Conservation (phyloP, 1,284 basidiomycete genomes). For the Meira miltonrushii region DNA sequence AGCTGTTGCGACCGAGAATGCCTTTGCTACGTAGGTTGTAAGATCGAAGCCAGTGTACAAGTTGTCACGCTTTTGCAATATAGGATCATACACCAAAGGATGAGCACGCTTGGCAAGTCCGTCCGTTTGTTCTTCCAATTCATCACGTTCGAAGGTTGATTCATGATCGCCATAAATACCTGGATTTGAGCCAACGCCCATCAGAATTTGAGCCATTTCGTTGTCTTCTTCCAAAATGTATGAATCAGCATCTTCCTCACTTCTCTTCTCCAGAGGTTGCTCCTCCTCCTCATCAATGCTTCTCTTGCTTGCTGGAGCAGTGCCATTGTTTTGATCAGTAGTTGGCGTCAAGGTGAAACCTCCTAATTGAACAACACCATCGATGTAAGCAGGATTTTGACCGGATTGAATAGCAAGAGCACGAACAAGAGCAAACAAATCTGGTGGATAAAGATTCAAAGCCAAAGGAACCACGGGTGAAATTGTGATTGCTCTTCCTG, state of each 20-base stretch:
- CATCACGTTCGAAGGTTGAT: slow-evolving; percentile 7
- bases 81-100: slow-evolving; percentile 7
- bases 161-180: slow-evolving; percentile 35
- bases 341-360: slow-evolving; percentile 62
- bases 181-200: slow-evolving; percentile 46
- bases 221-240: slow-evolving; percentile 35
- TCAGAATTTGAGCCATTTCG: slow-evolving; percentile 30
- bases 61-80: slow-evolving; percentile 53
- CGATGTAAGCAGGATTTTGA: slow-evolving; percentile 62
- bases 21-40: slow-evolving; percentile 63
- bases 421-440: slow-evolving; percentile 68
- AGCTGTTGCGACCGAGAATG: slow-evolving; percentile 64
- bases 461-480: slow-evolving; percentile 63
- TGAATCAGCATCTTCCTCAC: slow-evolving; percentile 3
- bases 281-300: slow-evolving; percentile 17
- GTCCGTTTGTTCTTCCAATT: background rate
- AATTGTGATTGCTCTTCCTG: slow-evolving; percentile 60
- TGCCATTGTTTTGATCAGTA: slow-evolving; percentile 23
- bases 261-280: background rate
- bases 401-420: slow-evolving; percentile 65
- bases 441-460: slow-evolving; percentile 68
- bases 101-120: slow-evolving; percentile 1
- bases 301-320: slow-evolving; percentile 26
- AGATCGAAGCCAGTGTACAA: slow-evolving; percentile 63
- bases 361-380: slow-evolving; percentile 66